A percentile compares a stretch with the other conserved stretches of the same genome.
phyloP scores from a whole-genome alignment of 2,329 filamentous ascomycete genomes.

The Chrysoporthe deuterocubensis region DNA sequence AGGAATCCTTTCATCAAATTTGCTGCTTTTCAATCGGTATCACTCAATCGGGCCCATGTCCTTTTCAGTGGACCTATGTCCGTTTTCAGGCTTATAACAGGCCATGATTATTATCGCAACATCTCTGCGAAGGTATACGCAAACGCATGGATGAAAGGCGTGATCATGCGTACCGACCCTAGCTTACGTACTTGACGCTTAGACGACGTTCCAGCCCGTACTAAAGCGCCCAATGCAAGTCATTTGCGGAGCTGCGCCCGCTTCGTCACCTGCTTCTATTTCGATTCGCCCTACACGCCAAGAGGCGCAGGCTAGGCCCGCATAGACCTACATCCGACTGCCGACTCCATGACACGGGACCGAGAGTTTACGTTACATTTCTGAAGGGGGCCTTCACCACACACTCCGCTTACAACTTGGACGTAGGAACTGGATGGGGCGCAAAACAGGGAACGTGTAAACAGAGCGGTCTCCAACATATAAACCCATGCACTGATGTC shows the following conservation, averaged over 20 bases:
- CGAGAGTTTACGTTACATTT: not conserved
- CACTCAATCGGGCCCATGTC: slow-evolving; percentile 13
- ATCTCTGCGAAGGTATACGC: not conserved
- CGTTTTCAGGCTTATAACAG: not conserved
- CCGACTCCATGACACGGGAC: not conserved
- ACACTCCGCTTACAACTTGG: not conserved
- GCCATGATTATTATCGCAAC: not conserved
- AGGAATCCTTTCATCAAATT: not conserved
- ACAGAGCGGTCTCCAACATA: not conserved
- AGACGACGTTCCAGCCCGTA: not conserved
- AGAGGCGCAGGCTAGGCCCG: not conserved
- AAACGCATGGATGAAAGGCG: slow-evolving; percentile 10
- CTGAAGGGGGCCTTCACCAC: not conserved
- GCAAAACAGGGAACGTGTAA: not conserved
- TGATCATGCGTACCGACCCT: slow-evolving; percentile 4
- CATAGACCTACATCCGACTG: not conserved
- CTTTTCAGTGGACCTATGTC: slow-evolving; percentile 2
- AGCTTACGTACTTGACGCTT: slow-evolving; percentile 10
- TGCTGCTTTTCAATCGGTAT: slow-evolving; percentile 4
- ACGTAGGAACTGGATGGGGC: not conserved
- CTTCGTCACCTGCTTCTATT: not conserved
- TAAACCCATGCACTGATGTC: too few relatives aligned
- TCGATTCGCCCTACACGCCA: not conserved
- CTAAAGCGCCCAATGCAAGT: not conserved
- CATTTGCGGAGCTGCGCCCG: slow-evolving; percentile 5